Conservation (phyloP, 345 rosid species). For the Brassica incana region DNA sequence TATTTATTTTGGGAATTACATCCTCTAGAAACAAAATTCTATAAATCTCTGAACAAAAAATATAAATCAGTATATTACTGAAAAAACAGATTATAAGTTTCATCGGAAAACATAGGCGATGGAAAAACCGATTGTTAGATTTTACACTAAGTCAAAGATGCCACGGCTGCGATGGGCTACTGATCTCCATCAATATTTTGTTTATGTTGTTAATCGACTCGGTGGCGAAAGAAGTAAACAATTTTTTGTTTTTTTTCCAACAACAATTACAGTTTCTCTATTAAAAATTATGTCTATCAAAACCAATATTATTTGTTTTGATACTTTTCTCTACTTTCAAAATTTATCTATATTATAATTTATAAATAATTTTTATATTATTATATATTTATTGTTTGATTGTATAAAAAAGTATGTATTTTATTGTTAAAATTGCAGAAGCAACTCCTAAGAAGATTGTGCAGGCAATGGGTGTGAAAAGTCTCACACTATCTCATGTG, state of each 20-base stretch:
- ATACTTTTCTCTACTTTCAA: not conserved
- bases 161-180: constrained; percentile 63
- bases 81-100: not conserved
- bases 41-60: not conserved
- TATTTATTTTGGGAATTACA: not conserved
- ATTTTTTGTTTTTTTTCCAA: not conserved
- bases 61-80: not conserved
- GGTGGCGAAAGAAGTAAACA: constrained; percentile 63
- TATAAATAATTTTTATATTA: not conserved
- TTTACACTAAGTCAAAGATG: constrained; percentile 38
- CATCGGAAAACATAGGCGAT: not conserved
- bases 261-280: not conserved
- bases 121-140: constrained; percentile 15
- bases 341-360: not conserved
- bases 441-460: constrained; percentile 70
- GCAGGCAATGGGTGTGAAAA: constrained; percentile 56
- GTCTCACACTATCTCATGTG: constrained; percentile 63
- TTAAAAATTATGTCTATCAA: not conserved
- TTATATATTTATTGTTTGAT: not conserved
- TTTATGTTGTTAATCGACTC: constrained; percentile 54
- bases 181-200: constrained; percentile 29
- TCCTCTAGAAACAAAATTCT: not conserved
- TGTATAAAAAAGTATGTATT: not conserved
- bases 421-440: constrained; percentile 31
- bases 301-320: not conserved